Evolutionary conservation across 1,284 basidiomycete genomes (phyloP), one percentile per base, ranked within the genome.

Genomic region (Pascua guehoae): DNA sequence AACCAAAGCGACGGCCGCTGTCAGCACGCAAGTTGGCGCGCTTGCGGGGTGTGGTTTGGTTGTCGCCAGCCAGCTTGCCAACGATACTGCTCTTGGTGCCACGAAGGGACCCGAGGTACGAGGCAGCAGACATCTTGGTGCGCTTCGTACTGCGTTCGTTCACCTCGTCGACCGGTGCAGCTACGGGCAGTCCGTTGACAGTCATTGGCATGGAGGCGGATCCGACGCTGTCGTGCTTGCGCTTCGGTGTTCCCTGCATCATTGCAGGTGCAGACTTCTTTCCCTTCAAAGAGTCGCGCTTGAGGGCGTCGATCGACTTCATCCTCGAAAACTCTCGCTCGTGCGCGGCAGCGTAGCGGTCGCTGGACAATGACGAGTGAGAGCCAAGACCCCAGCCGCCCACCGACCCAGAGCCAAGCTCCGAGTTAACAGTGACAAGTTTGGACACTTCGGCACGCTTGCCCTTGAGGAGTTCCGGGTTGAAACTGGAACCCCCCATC

Each of bases 281-380:
- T 41, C 45, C 45, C 53, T 54, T 42, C 12, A 42, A 4, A 47
- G 48, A 4, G 51, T 45, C 37, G n/a, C 37, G 48, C 38, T 47
- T 44, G 12, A 10, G 17, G 8, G 37, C 16, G 4, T 38, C 18
- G 38, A 53, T 46, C 12, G 56, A 58, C 39, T 42, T 44, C 60
- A 62, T 62, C 69, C 70, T 72, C n/a, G 71, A 58, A 51, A 76
- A 76, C 51, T 73, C 71, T 48, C 64, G 64, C 42, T 69, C 59
- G 55, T 76, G 74, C 0, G 65, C 66, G 7, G 65, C 64, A 0
- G 72, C 72, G 51, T 64, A 76, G 17, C 74, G 60, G 57, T 76
- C 72, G 5, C 36, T 41, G 18, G 18, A 53, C 54, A 24, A 38
- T 50, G 38, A 47, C 2, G 60, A 38, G 12, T 53, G 45, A 16